phyloP scores from a whole-genome alignment of 139 green algal genomes.

The Dunaliella primolecta region DNA sequence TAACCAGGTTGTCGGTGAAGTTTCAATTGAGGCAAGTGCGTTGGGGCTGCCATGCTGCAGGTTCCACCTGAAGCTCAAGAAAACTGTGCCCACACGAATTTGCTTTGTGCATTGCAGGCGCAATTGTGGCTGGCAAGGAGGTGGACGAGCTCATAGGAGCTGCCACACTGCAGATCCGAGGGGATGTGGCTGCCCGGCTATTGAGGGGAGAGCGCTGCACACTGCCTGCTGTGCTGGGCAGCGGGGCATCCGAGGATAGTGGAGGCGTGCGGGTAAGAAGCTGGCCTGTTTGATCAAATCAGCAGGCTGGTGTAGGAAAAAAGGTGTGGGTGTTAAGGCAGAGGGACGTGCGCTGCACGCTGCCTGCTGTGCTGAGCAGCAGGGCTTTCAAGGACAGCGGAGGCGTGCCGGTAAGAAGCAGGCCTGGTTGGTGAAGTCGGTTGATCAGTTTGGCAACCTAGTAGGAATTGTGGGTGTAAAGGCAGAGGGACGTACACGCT shows the following conservation, averaged over 20 bases:
- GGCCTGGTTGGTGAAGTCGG: too few species aligned
- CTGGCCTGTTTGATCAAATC: too few species aligned
- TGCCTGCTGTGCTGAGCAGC: constrained; percentile 16
- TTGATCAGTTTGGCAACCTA: too few species aligned
- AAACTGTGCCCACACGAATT: neutral
- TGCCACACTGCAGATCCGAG: neutral
- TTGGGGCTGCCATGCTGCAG: neutral
- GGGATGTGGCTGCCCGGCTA: constrained; percentile 28
- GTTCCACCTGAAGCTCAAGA: neutral
- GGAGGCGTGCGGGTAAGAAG: neutral
- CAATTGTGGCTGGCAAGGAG: constrained; percentile 18
- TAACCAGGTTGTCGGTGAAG: neutral
- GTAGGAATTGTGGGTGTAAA: too few species aligned
- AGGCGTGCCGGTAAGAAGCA: neutral
- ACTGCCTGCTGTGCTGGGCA: constrained; percentile 15
- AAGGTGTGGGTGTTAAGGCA: too few species aligned
- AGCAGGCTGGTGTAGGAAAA: too few species aligned
- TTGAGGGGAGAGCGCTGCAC: constrained; percentile 34
- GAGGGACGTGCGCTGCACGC: constrained; percentile 27
- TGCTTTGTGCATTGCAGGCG: neutral
- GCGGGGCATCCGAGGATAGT: neutral
- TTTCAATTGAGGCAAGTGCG: neutral
- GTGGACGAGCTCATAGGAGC: constrained; percentile 29
- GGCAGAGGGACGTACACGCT: constrained; percentile 31
- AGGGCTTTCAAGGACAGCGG: neutral